These are phyloP conservation scores for Lophium mytilinum DNA, from an alignment of 495 filamentous ascomycete genomes.

Conservation along the genomic window DNA sequence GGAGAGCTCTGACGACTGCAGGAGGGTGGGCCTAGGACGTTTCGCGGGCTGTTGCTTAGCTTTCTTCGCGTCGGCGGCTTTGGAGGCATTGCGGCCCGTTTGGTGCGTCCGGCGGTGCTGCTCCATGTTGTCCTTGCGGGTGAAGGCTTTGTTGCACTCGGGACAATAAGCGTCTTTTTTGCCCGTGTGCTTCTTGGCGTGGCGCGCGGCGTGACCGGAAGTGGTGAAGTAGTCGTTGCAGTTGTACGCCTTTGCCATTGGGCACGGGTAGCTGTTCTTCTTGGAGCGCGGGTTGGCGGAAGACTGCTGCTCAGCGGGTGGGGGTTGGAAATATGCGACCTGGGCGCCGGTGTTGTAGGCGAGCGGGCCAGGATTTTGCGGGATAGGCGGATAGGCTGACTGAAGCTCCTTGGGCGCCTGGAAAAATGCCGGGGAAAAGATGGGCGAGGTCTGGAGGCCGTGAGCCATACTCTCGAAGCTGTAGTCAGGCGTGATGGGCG, in stretches of 20 bases:
- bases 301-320: conserved; percentile 8
- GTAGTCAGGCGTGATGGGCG: conserved; percentile 33
- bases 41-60: conserved; percentile 12
- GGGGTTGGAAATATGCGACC: conserved; percentile 13
- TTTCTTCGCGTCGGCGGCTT: conserved; percentile 19
- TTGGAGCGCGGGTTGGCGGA: conserved; percentile 26
- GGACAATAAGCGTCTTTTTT: conserved; percentile 89
- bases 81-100: conserved; percentile 28
- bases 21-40: conserved; percentile 12
- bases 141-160: conserved; percentile 89
- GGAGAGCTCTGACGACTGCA: conserved; percentile 12
- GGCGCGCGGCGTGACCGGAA: conserved; percentile 90
- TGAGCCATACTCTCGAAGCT: conserved; percentile 13
- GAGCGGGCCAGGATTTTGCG: conserved; percentile 12
- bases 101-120: conserved; percentile 86
- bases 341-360: conserved; percentile 14
- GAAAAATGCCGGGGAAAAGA: conserved; percentile 13
- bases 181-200: conserved; percentile 93
- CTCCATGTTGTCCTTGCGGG: conserved; percentile 97
- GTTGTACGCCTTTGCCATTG: conserved; percentile 39
- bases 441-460: conserved; percentile 10
- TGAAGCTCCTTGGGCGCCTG: conserved; percentile 11
- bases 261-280: conserved; percentile 60
- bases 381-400: conserved; percentile 18
- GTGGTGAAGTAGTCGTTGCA: conserved; percentile 66